Conservation (phyloP, 805 yeast genomes). For the Nakazawaea sp. region DNA sequence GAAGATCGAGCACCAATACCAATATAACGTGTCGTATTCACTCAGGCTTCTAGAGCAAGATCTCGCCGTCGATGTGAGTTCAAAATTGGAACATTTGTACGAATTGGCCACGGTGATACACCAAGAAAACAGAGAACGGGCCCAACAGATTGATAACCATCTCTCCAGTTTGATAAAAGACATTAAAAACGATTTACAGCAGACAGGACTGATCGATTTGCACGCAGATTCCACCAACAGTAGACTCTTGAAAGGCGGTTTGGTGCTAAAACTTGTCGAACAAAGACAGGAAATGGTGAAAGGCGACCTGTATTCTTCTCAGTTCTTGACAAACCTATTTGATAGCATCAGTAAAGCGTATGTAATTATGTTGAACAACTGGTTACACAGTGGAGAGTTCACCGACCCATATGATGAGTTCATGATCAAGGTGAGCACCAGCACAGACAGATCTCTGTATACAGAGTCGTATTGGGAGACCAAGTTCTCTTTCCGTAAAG, state of each 20-base stretch:
- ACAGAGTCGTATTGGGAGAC: constrained; percentile 68
- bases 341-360: constrained; percentile 57
- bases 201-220: constrained; percentile 41
- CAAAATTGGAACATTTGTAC: constrained; percentile 46
- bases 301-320: constrained; percentile 57
- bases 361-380: constrained; percentile 59
- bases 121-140: constrained; percentile 34
- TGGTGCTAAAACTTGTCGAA: constrained; percentile 57
- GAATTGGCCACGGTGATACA: constrained; percentile 49
- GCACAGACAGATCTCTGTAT: constrained; percentile 12
- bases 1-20: constrained; percentile 47
- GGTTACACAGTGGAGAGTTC: constrained; percentile 72
- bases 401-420: constrained; percentile 82
- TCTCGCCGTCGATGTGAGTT: constrained; percentile 27
- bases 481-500: constrained; percentile 65
- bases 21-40: constrained; percentile 42
- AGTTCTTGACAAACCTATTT: constrained; percentile 46
- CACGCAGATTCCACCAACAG: constrained; percentile 46
- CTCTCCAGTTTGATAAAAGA: constrained; percentile 25
- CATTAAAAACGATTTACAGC: constrained; percentile 32
- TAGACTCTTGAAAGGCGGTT: constrained; percentile 70
- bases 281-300: constrained; percentile 44
- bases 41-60: constrained; percentile 53
- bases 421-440: constrained; percentile 44
- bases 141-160: constrained; percentile 20